Conservation (phyloP, 2,329 filamentous ascomycete genomes). For the Cryphonectria parasitica region DNA sequence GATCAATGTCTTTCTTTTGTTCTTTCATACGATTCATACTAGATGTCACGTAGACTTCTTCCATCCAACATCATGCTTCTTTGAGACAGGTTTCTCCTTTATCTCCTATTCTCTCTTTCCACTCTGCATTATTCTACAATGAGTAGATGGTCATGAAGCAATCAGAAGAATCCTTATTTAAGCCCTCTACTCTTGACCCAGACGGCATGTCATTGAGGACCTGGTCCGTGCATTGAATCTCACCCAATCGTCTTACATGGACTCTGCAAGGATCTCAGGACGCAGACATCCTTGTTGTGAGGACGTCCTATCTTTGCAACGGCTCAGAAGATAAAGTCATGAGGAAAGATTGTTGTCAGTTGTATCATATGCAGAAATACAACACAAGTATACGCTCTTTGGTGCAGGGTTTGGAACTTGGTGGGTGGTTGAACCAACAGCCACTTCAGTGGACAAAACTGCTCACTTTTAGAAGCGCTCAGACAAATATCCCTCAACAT, state of each 20-base stretch:
- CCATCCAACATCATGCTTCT: too few relatives aligned
- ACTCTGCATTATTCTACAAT: too few relatives aligned
- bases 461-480: too few relatives aligned
- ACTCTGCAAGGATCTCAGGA: neutral
- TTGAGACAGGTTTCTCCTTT: too few relatives aligned
- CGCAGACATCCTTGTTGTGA: neutral
- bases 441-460: too few relatives aligned
- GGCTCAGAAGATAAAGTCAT: neutral
- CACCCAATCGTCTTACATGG: constrained; percentile 1
- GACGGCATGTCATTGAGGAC: neutral
- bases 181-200: neutral
- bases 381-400: neutral
- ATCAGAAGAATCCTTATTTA: neutral
- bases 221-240: neutral
- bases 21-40: too few relatives aligned
- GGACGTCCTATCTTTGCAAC: neutral
- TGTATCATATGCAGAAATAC: neutral
- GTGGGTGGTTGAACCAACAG: too few relatives aligned
- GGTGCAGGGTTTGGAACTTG: neutral
- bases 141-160: neutral
- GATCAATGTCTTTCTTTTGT: too few relatives aligned
- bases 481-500: too few relatives aligned
- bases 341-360: neutral
- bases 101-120: too few relatives aligned
- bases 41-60: too few relatives aligned